These are phyloP conservation scores for Monotropa hypopitys DNA, from an alignment of 179 eudicot species.

Conservation along the genomic window DNA sequence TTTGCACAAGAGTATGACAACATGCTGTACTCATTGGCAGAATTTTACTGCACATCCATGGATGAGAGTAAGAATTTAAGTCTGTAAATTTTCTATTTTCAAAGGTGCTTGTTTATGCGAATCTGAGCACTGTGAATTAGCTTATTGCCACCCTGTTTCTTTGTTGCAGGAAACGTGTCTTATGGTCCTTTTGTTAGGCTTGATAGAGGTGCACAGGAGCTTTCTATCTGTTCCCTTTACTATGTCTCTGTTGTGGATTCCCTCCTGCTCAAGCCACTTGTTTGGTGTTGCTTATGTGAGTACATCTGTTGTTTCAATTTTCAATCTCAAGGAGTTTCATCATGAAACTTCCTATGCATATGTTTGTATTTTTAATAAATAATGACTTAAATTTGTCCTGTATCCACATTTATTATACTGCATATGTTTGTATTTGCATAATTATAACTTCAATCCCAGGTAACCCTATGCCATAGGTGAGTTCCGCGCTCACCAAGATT, in stretches of 20 bases:
- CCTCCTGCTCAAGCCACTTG: conserved; percentile 53
- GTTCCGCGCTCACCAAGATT: not conserved
- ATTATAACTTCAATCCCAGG: no score
- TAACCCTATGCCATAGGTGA: not conserved
- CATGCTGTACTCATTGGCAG: conserved; percentile 41
- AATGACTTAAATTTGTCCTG: not conserved
- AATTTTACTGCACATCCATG: conserved; percentile 34
- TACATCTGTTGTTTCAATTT: conserved; percentile 3
- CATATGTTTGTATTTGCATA: not conserved
- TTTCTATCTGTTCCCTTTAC: conserved; percentile 64
- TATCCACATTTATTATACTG: not conserved
- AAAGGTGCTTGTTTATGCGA: not conserved
- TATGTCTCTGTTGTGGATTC: conserved; percentile 56
- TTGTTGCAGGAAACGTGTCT: conserved; percentile 39
- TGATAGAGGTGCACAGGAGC: conserved; percentile 58
- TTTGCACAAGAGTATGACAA: conserved; percentile 55
- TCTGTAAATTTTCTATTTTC: not conserved
- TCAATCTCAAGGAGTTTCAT: not conserved
- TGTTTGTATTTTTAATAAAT: not conserved
- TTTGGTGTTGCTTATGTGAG: conserved; percentile 83
- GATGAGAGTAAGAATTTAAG: conserved; percentile 30
- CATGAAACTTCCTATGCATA: not conserved
- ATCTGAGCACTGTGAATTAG: not conserved
- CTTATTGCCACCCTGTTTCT: not conserved
- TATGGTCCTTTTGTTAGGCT: conserved; percentile 77